Base-by-base conservation (phyloP, 306 rosid genomes). In the Prunus salicina region DNA sequence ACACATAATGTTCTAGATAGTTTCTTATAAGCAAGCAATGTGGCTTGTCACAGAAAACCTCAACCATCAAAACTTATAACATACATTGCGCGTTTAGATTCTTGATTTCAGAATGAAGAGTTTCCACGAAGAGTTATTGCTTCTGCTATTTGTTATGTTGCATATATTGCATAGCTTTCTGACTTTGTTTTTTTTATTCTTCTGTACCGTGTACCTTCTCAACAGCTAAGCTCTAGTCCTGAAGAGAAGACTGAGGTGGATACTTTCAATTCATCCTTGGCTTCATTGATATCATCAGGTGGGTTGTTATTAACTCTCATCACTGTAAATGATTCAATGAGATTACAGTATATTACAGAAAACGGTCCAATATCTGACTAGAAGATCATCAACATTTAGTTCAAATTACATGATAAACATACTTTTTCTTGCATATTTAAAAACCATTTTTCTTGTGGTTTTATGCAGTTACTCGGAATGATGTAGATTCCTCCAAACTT, bases 211-310 rank as follows among this genome's bases (percentile, higher is more conserved):
- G 58, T 67, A 71, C n/a, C 64, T 61, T 72, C 78, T 67, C 79
- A 69, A 88, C 91, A 96, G 96, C 85, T 96, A 78, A 96, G 93
- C 80, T 80, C 88, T 32, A 85, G 98, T 81, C 85, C 90, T 58
- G 96, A 96, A 84, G 97, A 92, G 87, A 87, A 91, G 75, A 81
- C 86, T 70, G 87, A 86, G 78, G 99, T 88, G 80, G 91, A 92
- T 58, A 15, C 89, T n/a, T 92, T 92, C 88, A 91, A 87, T 70
- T 89, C 99, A 65, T 89, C 99, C 43, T 69, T 95, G 52, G 87
- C 96, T 82, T 87, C 93, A 46, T 84, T 92, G 87, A 70, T 92
- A 78, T 83, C 96, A 58, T 92, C 97, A 82, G 95, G 98, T 94
- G 63, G 69, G 89, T 80, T 34, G 41, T 34, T 34, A 34, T 5